Evolutionary conservation across 371 early-diverging fungal genomes (phyloP), one percentile per base, ranked within the genome.

Genomic region (Sporodiniella umbellata): DNA sequence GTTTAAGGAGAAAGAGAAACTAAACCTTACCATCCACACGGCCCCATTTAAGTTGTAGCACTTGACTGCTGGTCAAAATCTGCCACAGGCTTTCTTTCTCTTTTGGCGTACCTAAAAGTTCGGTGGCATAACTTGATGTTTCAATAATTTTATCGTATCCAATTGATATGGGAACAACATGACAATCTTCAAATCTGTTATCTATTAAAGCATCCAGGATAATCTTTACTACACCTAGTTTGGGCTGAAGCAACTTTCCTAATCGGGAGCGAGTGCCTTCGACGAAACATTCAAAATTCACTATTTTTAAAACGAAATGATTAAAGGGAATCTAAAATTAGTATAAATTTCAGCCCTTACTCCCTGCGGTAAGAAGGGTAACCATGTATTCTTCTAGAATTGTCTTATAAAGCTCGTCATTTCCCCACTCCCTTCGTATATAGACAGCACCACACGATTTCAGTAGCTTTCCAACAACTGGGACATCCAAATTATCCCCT

Each of bases 91-190:
- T 84, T 68, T 94, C 94, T 57, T 88, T 87, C 42, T 88, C 83
- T 60, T 94, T 94, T 28, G 90, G 90, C 38, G 79, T 81, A 17
- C 94, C 94, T 15, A 92, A 68, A 3, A 94, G 68, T 58, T 94
- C 94, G 46, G 85, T 83, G 12, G 75, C 75, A 51, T 75, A 75
- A 33, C 70, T 81, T 48, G 81, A 85, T 0, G 92, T 91, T 54
- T 94, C 94, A 49, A 94, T 89, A 10, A 90, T 85, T 53, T 90
- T 89, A 60, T 94, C 94, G 62, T 94, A 94, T 19, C 90, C 92
- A 46, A 94, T 81, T 8, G 84, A 84, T 55, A 94, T 87, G 6
- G 94, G 94, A 0, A 92, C 91, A 46, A 94, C 72, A 39, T 86
- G 73, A 48, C 79, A 81, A 53, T 94, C 93, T 15, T 74, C 62